A percentile compares a stretch with the other conserved stretches of the same genome.
Evolutionary conservation across 768 basidiomycete genomes (phyloP).

Genomic region (Trametes punicea): DNA sequence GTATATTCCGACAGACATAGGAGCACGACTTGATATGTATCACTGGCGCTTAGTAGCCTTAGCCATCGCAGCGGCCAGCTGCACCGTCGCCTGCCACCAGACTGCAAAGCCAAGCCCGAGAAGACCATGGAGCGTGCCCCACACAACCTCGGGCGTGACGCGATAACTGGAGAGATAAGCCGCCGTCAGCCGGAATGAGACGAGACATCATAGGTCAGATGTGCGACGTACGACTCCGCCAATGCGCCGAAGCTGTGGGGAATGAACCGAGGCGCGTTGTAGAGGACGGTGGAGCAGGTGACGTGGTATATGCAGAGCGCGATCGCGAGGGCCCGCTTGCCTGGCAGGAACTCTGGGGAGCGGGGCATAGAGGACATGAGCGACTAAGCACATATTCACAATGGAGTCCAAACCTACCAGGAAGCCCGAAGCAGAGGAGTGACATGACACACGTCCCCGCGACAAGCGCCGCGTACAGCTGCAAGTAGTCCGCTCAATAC

Average conservation of each 20-base stretch:
- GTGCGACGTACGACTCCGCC: constrained; percentile 56
- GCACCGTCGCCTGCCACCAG: constrained; percentile 81
- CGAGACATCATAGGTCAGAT: neutral
- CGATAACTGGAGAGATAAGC: constrained; percentile 40
- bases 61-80: constrained; percentile 27
- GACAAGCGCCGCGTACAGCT: constrained; percentile 70
- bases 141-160: constrained; percentile 67
- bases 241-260: constrained; percentile 63
- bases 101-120: constrained; percentile 67
- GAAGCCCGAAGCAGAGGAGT: constrained; percentile 65
- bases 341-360: constrained; percentile 69
- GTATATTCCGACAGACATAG: neutral
- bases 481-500: neutral
- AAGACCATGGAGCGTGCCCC: constrained; percentile 72
- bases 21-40: neutral
- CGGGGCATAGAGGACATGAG: too few relatives aligned
- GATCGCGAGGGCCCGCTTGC: constrained; percentile 80
- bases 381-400: too few relatives aligned
- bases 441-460: constrained; percentile 58
- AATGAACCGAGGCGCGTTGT: constrained; percentile 75
- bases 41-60: constrained; percentile 22
- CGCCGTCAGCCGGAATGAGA: neutral
- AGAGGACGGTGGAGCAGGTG: constrained; percentile 68
- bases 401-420: constrained; percentile 67
- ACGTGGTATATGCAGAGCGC: constrained; percentile 75